Evolutionary conservation across 352 stramenopile genomes (phyloP), one percentile per base, ranked within the genome.

Genomic region (Pythium guiyangense): DNA sequence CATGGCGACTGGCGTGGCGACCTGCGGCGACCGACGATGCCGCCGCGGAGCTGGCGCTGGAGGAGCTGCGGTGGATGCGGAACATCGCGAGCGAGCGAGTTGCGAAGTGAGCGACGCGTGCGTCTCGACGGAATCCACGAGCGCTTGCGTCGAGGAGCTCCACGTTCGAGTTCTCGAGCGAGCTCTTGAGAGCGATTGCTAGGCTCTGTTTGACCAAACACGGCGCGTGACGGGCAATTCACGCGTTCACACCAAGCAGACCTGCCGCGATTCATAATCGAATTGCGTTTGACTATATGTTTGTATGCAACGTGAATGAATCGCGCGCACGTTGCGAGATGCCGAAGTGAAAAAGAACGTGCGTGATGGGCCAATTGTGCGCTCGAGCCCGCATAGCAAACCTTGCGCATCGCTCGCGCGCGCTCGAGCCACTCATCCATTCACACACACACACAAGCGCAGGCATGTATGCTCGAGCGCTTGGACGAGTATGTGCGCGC

Each of bases 61-160:
- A 48, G 54, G 49, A 48, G 49, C 67, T 69, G 53, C 69, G 69
- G 52, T 79, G 74, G 52, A 77, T 66, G 63, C 74, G 71, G 65
- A 79, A 78, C 71, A 79, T 81, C 48, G n/a, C n/a, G n/a, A n/a
- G 46, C 52, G 34, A 59, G 60, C 39, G 17, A 45, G 39, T 56
- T 42, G 25, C 29, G 49, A 63, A 74, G 52, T 72, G 53, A 62
- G 39, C 14, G 20, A n/a, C 42, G n/a, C 46, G 17, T 22, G 49
- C 37, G 29, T 50, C 52, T 18, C 26, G n/a, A 11, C 27, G 37
- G 51, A 46, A 57, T 57, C 51, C 51, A 54, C 22, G 17, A 15
- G 20, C 12, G 53, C 27, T 29, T 20, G 42, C 22, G 39, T 6
- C 35, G 35, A 60, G 22, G 54, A 42, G 42, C 39, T 56, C 54